Base-by-base conservation (phyloP, 2,329 filamentous ascomycete genomes). In the Exutisphaerella laricina region DNA sequence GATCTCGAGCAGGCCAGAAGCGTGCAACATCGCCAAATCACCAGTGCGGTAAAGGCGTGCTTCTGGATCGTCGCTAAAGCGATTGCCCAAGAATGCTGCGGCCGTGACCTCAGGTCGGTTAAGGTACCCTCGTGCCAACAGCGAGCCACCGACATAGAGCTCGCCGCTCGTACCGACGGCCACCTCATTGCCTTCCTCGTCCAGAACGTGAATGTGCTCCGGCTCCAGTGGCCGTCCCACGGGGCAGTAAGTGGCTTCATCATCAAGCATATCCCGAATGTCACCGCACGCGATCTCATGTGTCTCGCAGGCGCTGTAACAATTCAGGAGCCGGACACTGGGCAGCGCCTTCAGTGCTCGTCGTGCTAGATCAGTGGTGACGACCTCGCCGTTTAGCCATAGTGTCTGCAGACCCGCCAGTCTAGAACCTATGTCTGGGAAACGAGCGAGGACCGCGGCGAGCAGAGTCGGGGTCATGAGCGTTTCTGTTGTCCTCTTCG, bases 361-460 rank as follows among this genome's bases (percentile, higher is more conserved):
- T 18, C 79, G 78, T 22, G 81, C 84, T 12, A 89, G 75, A 58
- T 89, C 85, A 0, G 84, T 84, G 0, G 84, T 86, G 39, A 89
- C 85, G 1, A 90, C 85, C 65, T 90, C 85, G 37, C 85, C 85
- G 54, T 90, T 89, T 21, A 90, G 70, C 85, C 85, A 89, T 21
- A 89, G 65, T 0, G 82, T 85, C 32, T 77, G 77, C 43, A 90
- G 68, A 13, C 82, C 65, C 5, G 82, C 80, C 6, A 89, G 70
- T 30, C 77, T 74, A 18, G 71, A 66, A 13, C 75, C 78, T 39
- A 89, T 74, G 32, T 81, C 72, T 5, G 82, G 71, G 60, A 88
- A 80, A 31, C 84, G 75, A 1, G 83, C 74, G 13, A 90, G 73
- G 2, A 88, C 79, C 2, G 85, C 84, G 18, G 85, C 80, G 33